Conservation (phyloP, 345 rosid species). For the Bretschneidera sinensis region DNA sequence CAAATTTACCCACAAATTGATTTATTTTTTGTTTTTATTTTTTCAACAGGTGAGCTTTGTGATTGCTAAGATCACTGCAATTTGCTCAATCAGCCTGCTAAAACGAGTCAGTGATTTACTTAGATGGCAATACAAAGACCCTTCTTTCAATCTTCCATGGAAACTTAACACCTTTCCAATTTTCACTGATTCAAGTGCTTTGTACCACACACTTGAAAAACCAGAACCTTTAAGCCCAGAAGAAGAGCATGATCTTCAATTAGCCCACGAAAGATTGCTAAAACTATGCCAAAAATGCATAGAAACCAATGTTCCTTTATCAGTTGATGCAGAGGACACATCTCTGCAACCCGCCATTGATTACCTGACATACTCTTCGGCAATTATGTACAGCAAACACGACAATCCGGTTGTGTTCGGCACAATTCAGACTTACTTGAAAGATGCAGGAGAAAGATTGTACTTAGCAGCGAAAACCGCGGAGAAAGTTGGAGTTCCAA, state of each 20-base stretch:
- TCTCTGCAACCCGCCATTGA: conserved; percentile 81
- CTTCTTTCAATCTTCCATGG: conserved; percentile 68
- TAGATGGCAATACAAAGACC: conserved; percentile 70
- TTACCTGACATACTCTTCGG: conserved; percentile 63
- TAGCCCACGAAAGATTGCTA: conserved; percentile 44
- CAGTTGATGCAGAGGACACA: conserved; percentile 80
- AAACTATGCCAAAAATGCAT: conserved; percentile 51
- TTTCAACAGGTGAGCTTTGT: conserved; percentile 64
- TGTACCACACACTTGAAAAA: conserved; percentile 57
- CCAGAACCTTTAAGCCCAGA: conserved; percentile 59
- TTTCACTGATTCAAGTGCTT: conserved; percentile 62
- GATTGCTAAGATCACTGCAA: conserved; percentile 68
- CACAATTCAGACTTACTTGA: conserved; percentile 79
- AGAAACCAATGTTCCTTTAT: conserved; percentile 47
- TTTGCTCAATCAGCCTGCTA: conserved; percentile 61
- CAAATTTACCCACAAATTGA: background rate
- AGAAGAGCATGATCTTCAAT: conserved; percentile 56
- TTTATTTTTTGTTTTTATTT: background rate
- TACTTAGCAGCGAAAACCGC: conserved; percentile 46
- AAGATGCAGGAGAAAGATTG: conserved; percentile 70
- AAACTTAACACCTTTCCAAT: conserved; percentile 55
- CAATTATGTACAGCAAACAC: conserved; percentile 35
- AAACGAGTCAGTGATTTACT: conserved; percentile 67
- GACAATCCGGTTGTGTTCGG: conserved; percentile 51
- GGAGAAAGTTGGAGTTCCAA: conserved; percentile 46